Conservation (phyloP, 1,284 basidiomycete genomes). For the Fistulinella cinereoalba region DNA sequence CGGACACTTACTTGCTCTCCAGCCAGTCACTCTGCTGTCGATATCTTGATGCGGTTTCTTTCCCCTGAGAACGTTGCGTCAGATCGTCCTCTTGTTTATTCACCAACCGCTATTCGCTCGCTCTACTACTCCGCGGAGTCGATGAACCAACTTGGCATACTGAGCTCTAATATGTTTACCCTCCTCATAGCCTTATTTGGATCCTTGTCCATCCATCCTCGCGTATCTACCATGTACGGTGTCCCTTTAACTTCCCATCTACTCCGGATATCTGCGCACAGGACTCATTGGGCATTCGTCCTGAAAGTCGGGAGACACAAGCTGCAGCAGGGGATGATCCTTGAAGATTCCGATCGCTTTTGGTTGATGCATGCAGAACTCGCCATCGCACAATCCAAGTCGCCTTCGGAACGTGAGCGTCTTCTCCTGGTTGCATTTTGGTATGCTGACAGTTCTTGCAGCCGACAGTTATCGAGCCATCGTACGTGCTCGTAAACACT, state of each 20-base stretch:
- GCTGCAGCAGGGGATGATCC: constrained; percentile 14
- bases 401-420: constrained; percentile 15
- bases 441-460: constrained; percentile 14
- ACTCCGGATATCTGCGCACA: constrained; percentile 2
- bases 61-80: constrained; percentile 24
- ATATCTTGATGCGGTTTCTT: constrained; percentile 29
- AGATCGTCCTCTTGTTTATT: constrained; percentile 19
- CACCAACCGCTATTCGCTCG: constrained; percentile 34
- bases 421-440: constrained; percentile 7
- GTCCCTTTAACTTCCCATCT: constrained; percentile 28
- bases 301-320: constrained; percentile 34
- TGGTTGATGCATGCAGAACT: constrained; percentile 42
- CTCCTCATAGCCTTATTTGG: constrained; percentile 44
- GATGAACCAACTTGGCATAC: constrained; percentile 22
- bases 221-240: constrained; percentile 17
- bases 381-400: constrained; percentile 9
- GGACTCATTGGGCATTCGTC: constrained; percentile 38
- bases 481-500: constrained; percentile 23
- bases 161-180: constrained; percentile 34
- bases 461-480: constrained; percentile 7
- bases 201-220: constrained; percentile 37
- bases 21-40: constrained; percentile 17
- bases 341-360: constrained; percentile 38
- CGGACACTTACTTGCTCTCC: background rate
- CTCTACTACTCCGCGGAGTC: constrained; percentile 36